phyloP scores from a whole-genome alignment of 1,139 yeast species.

The Saccharomyces uvarum region DNA sequence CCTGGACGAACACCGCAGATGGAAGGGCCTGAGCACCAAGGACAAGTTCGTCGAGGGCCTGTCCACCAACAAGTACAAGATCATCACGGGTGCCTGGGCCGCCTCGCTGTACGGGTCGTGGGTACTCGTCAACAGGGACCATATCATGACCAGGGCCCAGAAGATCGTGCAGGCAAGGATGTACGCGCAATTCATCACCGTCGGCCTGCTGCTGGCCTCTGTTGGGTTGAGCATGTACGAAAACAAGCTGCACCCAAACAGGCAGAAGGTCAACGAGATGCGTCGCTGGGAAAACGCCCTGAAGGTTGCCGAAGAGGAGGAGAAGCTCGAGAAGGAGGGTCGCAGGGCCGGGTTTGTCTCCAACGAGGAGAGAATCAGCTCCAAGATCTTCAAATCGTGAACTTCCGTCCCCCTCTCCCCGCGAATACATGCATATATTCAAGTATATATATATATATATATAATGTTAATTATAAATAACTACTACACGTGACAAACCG shows the following conservation, averaged over 20 bases:
- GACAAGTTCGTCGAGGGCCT: slow-evolving; percentile 44
- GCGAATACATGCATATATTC: neutral
- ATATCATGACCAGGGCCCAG: slow-evolving; percentile 69
- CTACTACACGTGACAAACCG: slow-evolving; percentile 1
- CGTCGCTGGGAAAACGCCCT: slow-evolving; percentile 40
- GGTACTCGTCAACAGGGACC: slow-evolving; percentile 67
- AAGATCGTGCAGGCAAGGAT: slow-evolving; percentile 90
- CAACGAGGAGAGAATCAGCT: slow-evolving; percentile 29
- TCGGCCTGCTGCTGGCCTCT: slow-evolving; percentile 55
- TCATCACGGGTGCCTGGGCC: slow-evolving; percentile 79
- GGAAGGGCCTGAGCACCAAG: slow-evolving; percentile 41
- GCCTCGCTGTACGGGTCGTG: slow-evolving; percentile 80
- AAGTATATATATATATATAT: neutral
- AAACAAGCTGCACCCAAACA: slow-evolving; percentile 42
- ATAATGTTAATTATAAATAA: neutral
- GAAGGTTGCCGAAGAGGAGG: slow-evolving; percentile 34
- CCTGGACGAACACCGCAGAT: slow-evolving; percentile 43
- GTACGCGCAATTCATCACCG: slow-evolving; percentile 82
- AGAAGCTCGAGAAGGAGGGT: slow-evolving; percentile 23
- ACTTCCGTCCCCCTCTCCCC: neutral
- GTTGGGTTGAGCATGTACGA: slow-evolving; percentile 58
- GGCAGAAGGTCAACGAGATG: slow-evolving; percentile 33
- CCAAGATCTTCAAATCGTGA: slow-evolving; percentile 28
- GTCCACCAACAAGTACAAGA: slow-evolving; percentile 60
- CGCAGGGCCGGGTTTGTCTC: slow-evolving; percentile 16